Conservation (phyloP, 1,284 basidiomycete species). For the Sporisorium scitamineum region DNA sequence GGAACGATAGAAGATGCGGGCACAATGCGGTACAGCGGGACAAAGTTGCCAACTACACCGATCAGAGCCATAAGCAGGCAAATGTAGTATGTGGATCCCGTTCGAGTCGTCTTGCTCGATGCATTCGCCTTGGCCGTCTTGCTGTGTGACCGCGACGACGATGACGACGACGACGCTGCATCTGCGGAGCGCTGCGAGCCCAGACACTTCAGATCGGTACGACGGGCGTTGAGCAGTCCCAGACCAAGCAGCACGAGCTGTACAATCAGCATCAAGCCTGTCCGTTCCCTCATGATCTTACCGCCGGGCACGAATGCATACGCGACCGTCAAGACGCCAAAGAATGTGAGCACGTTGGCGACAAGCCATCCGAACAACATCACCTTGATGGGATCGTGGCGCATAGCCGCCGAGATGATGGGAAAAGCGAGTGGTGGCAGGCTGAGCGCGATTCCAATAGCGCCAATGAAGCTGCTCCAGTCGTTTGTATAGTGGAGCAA, state of each 20-base stretch:
- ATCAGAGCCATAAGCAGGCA: conserved; percentile 45
- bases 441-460: conserved; percentile 78
- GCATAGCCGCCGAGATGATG: conserved; percentile 49
- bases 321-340: conserved; percentile 80
- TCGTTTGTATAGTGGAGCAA: conserved; percentile 75
- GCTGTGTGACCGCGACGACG: background rate
- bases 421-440: conserved; percentile 67
- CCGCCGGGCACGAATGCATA: conserved; percentile 95
- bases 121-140: conserved; percentile 17
- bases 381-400: conserved; percentile 56
- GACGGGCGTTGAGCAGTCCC: conserved; percentile 40
- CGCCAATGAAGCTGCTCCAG: conserved; percentile 82
- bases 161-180: background rate
- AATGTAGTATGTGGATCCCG: conserved; percentile 44
- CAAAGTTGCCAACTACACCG: conserved; percentile 38
- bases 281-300: conserved; percentile 81
- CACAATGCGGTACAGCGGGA: conserved; percentile 72
- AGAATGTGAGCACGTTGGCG: conserved; percentile 56
- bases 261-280: conserved; percentile 71
- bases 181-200: background rate
- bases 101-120: background rate
- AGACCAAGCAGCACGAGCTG: conserved; percentile 35
- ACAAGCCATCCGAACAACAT: conserved; percentile 58
- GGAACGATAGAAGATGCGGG: conserved; percentile 75
- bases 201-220: conserved; percentile 23